A percentile compares a stretch with the other conserved stretches of the same genome.
Evolutionary conservation across 139 green algal genomes (phyloP).

Genomic region (Gonium pectorale): DNA sequence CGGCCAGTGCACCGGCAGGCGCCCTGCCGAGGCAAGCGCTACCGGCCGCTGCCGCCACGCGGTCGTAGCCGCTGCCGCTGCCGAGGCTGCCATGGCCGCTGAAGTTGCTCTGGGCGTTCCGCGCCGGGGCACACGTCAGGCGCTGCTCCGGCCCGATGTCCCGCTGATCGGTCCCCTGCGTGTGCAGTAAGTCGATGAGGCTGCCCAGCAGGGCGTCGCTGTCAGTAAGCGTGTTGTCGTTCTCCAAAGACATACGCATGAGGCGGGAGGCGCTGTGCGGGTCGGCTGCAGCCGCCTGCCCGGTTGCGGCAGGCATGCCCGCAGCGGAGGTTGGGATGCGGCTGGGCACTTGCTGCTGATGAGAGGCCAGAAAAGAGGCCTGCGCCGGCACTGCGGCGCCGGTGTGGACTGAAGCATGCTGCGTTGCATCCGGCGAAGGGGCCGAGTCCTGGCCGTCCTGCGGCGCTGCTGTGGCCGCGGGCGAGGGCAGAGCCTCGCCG

Average conservation of each 20-base stretch:
- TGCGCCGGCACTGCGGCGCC: no score
- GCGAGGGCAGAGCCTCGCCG: no score
- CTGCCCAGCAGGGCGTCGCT: neutral
- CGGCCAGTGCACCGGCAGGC: neutral
- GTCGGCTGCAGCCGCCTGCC: no score
- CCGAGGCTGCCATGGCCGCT: neutral
- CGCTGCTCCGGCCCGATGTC: neutral
- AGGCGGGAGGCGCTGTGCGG: neutral
- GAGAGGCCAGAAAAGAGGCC: no score
- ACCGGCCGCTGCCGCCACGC: neutral
- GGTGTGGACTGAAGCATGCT: no score
- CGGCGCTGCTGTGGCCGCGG: no score
- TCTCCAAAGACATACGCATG: slow-evolving; percentile 13
- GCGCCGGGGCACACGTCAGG: no score
- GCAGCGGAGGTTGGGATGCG: no score
- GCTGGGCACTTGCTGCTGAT: no score
- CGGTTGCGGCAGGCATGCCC: no score
- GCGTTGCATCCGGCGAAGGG: no score
- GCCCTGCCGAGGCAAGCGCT: neutral
- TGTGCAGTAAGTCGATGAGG: slow-evolving; percentile 22
- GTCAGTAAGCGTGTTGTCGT: neutral
- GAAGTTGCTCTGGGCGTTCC: neutral
- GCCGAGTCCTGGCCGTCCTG: no score
- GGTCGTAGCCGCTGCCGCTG: slow-evolving; percentile 10
- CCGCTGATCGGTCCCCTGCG: neutral